Conservation (phyloP, 2,329 filamentous ascomycete species). For the Ambrosiella cleistominuta region DNA sequence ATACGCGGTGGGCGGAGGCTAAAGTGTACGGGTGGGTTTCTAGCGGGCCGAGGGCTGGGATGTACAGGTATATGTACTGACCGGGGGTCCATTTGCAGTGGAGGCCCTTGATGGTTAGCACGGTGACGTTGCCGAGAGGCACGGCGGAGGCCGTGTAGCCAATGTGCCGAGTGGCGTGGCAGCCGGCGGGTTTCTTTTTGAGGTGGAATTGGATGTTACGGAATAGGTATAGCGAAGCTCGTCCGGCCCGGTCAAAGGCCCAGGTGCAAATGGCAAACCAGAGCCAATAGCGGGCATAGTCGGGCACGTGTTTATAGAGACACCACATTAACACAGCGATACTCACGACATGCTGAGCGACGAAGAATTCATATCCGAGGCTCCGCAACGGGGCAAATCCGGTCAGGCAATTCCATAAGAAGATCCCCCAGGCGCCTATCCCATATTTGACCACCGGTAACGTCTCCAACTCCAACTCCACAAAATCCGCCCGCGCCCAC, state of each 20-base stretch:
- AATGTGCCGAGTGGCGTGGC: conserved; percentile 29
- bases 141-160: conserved; percentile 35
- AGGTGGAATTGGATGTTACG: conserved; percentile 30
- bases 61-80: conserved; percentile 44
- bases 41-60: conserved; percentile 34
- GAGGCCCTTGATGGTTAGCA: conserved; percentile 41
- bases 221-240: conserved; percentile 30
- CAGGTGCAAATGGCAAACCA: conserved; percentile 49
- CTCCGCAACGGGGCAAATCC: conserved; percentile 46
- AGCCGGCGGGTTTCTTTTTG: conserved; percentile 20
- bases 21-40: conserved; percentile 47
- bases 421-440: conserved; percentile 45
- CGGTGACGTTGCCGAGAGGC: conserved; percentile 34
- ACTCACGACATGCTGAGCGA: conserved; percentile 47
- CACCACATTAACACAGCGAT: conserved; percentile 45
- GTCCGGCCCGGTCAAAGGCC: conserved; percentile 42
- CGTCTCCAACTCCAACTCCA: conserved; percentile 38
- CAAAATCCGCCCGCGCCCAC: conserved; percentile 43
- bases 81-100: conserved; percentile 42
- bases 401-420: conserved; percentile 48
- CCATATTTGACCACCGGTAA: conserved; percentile 52
- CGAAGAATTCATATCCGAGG: conserved; percentile 52
- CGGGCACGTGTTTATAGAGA: conserved; percentile 44
- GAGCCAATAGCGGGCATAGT: conserved; percentile 40
- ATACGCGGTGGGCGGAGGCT: conserved; percentile 34